A percentile compares a stretch with the other conserved stretches of the same genome.
Conservation (phyloP, 2,329 filamentous ascomycete genomes). For the Torrubiellomyces zombiae region DNA sequence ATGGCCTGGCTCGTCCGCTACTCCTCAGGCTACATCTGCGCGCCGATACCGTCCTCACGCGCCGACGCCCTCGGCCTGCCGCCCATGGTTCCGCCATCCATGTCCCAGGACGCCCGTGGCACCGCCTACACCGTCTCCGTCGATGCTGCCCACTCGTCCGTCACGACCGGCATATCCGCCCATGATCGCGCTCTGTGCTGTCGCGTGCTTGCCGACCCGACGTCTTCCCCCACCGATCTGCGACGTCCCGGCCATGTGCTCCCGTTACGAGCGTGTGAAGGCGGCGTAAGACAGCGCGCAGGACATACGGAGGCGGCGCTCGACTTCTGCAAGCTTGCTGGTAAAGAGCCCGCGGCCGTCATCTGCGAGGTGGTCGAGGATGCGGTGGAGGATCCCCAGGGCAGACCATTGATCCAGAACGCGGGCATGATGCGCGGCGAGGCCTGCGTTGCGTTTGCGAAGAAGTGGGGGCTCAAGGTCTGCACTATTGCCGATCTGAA, state of each 20-base stretch:
- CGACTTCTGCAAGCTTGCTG: constrained; percentile 75
- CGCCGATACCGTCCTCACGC: constrained; percentile 55
- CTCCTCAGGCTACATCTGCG: constrained; percentile 82
- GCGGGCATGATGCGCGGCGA: constrained; percentile 88
- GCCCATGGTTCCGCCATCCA: constrained; percentile 73
- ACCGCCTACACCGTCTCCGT: constrained; percentile 90
- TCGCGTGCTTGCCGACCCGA: constrained; percentile 54
- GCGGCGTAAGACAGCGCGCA: constrained; percentile 61
- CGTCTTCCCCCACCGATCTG: constrained; percentile 42
- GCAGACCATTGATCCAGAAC: constrained; percentile 45
- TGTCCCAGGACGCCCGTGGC: constrained; percentile 63
- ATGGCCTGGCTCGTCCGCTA: constrained; percentile 94
- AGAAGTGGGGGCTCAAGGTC: constrained; percentile 75
- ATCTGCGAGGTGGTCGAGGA: constrained; percentile 90
- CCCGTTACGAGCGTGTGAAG: constrained; percentile 60
- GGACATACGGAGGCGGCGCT: constrained; percentile 92
- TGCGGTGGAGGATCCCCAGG: constrained; percentile 53
- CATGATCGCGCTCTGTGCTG: constrained; percentile 75
- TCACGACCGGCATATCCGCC: constrained; percentile 82
- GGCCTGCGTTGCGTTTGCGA: constrained; percentile 74
- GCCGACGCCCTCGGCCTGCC: constrained; percentile 60
- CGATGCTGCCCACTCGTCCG: constrained; percentile 55
- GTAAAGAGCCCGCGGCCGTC: constrained; percentile 59
- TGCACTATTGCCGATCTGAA: constrained; percentile 92
- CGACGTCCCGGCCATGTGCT: constrained; percentile 80